These are phyloP conservation scores for Dimocarpus longan DNA, from an alignment of 345 rosid species.

Conservation along the genomic window DNA sequence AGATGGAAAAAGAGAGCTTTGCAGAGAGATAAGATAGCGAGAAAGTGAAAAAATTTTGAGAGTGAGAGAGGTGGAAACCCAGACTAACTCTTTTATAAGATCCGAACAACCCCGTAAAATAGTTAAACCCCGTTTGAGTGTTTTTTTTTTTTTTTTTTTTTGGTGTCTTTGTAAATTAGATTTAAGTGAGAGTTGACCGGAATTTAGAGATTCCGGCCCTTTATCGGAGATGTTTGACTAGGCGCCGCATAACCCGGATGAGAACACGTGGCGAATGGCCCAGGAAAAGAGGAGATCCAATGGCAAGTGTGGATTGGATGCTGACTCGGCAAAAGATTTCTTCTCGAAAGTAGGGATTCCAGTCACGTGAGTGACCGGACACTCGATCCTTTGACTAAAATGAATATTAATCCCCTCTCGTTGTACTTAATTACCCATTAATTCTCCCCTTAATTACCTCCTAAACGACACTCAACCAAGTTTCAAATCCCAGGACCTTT, in stretches of 20 bases:
- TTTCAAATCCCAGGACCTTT: not conserved
- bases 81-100: conserved; percentile 46
- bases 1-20: not conserved
- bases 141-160: not conserved
- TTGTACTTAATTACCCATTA: conserved; percentile 8
- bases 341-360: conserved; percentile 37
- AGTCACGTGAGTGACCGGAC: conserved; percentile 46
- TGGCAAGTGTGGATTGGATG: conserved; percentile 12
- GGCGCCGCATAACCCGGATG: conserved; percentile 42
- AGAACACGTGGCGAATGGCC: conserved; percentile 32
- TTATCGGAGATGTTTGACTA: not conserved
- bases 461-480: not conserved
- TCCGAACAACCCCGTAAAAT: conserved; percentile 27
- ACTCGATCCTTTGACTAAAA: conserved; percentile 41
- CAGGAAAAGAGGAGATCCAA: not conserved
- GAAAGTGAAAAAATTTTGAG: not conserved
- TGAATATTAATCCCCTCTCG: not conserved
- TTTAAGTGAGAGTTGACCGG: not conserved
- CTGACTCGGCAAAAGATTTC: conserved; percentile 40
- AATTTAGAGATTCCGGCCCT: conserved; percentile 9
- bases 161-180: not conserved
- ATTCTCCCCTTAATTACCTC: conserved; percentile 19
- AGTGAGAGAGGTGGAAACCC: conserved; percentile 2
- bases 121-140: conserved; percentile 15
- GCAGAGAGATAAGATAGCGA: not conserved